Evolutionary conservation across 192 early-diverging fungal species (phyloP), one percentile per base, ranked within the genome.

Genomic region (Linnemannia elongata): DNA sequence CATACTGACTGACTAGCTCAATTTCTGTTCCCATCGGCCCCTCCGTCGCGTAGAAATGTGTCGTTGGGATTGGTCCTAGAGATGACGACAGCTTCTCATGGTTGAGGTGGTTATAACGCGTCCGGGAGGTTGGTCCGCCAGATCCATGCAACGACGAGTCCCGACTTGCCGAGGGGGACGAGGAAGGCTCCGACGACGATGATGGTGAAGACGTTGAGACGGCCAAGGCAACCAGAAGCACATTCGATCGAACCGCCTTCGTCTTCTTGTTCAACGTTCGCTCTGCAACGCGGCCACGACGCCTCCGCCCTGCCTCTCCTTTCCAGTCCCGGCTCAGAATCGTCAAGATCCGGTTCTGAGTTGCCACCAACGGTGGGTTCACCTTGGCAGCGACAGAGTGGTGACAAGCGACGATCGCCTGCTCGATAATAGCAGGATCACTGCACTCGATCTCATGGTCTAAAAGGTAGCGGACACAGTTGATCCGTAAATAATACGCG

Each of bases 371-470:
- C 0, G 79, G 42, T 27, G 72, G 80, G 68, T 87, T 81, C 49
- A 87, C 85, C 49, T 81, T 38, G 39, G 85, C 85, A 1, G 85
- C 76, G 1, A 77, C 78, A 17, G 85, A 78, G 8, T 87, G 76
- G 2, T 78, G 75, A 38, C 85, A 87, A 13, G 85, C 85, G 7
- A 81, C 75, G 24, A 87, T 81, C 17, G 85, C 85, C 42, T 80
- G 85, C 24, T 87, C 80, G 7, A 87, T 69, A 38, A 76, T 49
- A 7, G 44, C 42, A 18, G 85, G 85, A 10, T 81, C 79, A 44
- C 85, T 87, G 66, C 85, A 87, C 36, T 87, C 85, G 54, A 87
- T 75, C 69, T 87, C 85, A 27, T 87, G 69, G 38, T 87, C 85
- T 27, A 87, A 39, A 42, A 87, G 72, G 68, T 87, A 87, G 13